These are phyloP conservation scores for Corymbia citriodora DNA, from an alignment of 441 rosid genomes.

Conservation along the genomic window DNA sequence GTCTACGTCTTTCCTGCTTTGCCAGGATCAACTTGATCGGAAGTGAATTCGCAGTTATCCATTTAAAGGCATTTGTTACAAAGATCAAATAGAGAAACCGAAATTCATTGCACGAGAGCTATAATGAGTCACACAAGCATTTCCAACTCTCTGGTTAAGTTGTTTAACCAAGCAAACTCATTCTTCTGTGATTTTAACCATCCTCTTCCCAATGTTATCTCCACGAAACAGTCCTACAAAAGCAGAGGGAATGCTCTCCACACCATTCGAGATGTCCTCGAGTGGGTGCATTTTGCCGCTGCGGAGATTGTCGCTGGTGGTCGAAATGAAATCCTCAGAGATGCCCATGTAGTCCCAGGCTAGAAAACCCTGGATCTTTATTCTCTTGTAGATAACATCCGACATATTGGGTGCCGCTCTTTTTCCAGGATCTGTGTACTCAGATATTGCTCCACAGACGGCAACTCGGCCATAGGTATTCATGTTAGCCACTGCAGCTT, in stretches of 20 bases:
- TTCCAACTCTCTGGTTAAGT: not conserved
- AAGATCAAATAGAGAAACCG: not conserved
- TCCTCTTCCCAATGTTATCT: slow-evolving; percentile 42
- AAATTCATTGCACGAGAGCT: not conserved
- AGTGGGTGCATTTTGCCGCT: slow-evolving; percentile 14
- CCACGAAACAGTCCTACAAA: slow-evolving; percentile 35
- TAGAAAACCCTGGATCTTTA: slow-evolving; percentile 46
- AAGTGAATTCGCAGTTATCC: not conserved
- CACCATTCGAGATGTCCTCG: slow-evolving; percentile 42
- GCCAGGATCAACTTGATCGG: not conserved
- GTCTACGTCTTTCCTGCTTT: not conserved
- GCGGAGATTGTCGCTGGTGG: slow-evolving; percentile 25
- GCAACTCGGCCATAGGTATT: slow-evolving; percentile 47
- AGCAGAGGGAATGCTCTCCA: slow-evolving; percentile 46
- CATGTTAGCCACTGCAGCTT: slow-evolving; percentile 64
- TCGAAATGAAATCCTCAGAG: slow-evolving; percentile 29
- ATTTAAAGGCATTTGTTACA: not conserved
- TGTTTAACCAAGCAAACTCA: not conserved
- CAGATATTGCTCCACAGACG: slow-evolving; percentile 43
- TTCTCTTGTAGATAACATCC: slow-evolving; percentile 38
- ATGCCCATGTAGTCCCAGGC: slow-evolving; percentile 22
- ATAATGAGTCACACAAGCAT: not conserved
- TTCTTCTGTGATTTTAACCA: slow-evolving; percentile 36
- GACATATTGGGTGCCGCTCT: slow-evolving; percentile 40
- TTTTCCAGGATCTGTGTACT: slow-evolving; percentile 25